Conservation (phyloP, 2,329 filamentous ascomycete genomes). For the Lasiodiplodia sp. region DNA sequence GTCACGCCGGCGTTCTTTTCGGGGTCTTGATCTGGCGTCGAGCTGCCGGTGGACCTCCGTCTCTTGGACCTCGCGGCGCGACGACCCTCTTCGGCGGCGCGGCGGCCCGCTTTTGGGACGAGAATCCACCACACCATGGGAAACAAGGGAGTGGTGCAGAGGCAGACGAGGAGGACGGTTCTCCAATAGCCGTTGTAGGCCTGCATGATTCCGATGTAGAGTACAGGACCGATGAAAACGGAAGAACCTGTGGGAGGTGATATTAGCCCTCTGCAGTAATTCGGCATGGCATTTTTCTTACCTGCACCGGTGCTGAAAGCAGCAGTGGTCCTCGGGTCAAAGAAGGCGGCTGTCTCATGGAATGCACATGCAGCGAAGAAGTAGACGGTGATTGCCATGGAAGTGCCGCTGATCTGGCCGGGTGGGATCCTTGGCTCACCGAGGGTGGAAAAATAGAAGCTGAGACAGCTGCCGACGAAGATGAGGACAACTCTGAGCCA, state of each 20-base stretch:
- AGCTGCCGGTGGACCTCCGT: background rate
- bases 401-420: constrained; percentile 12
- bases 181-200: constrained; percentile 5
- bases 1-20: background rate
- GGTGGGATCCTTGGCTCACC: constrained; percentile 5
- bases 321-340: background rate
- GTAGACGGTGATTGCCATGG: constrained; percentile 9
- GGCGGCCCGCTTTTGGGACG: background rate
- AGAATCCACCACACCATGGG: background rate
- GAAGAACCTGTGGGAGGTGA: background rate
- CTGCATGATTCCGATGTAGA: constrained; percentile 13
- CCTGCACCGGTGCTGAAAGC: constrained; percentile 8
- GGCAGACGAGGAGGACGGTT: constrained; percentile 11
- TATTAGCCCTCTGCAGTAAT: background rate
- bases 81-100: constrained; percentile 2
- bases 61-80: background rate
- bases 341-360: background rate
- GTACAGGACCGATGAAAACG: background rate
- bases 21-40: background rate
- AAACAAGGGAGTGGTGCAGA: background rate
- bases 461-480: constrained; percentile 17
- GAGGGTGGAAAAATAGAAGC: constrained; percentile 14
- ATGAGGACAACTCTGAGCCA: constrained; percentile 4
- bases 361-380: constrained; percentile 1
- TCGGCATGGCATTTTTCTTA: background rate